Conservation (phyloP, 805 yeast species). For the Nakazawaea anatomiae region DNA sequence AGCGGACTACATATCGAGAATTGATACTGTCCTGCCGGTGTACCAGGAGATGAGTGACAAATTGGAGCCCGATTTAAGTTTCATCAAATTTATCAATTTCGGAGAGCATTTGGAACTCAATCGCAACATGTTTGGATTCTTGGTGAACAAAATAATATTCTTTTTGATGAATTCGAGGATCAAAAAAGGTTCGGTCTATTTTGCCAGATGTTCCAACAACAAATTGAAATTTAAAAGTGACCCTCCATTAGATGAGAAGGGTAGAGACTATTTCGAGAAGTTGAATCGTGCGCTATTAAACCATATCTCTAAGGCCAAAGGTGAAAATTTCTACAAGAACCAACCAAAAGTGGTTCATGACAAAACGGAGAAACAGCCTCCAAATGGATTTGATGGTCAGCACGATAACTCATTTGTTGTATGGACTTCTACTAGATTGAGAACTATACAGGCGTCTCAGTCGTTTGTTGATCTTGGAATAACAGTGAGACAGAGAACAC, state of each 20-base stretch:
- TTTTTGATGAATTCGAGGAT: slow-evolving; percentile 88
- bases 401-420: slow-evolving; percentile 64
- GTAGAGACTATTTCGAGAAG: slow-evolving; percentile 58
- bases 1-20: slow-evolving; percentile 68
- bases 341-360: not conserved
- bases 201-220: slow-evolving; percentile 73
- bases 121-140: slow-evolving; percentile 79
- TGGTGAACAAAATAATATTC: slow-evolving; percentile 85
- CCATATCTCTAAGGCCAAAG: slow-evolving; percentile 26
- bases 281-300: slow-evolving; percentile 52
- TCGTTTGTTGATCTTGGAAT: slow-evolving; percentile 60
- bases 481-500: slow-evolving; percentile 68
- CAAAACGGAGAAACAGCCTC: slow-evolving; percentile 24
- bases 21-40: slow-evolving; percentile 57
- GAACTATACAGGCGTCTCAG: slow-evolving; percentile 77
- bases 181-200: slow-evolving; percentile 84
- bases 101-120: slow-evolving; percentile 80
- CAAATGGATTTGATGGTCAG: slow-evolving; percentile 46
- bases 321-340: slow-evolving; percentile 20
- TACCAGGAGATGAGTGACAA: slow-evolving; percentile 69
- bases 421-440: slow-evolving; percentile 91
- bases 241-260: slow-evolving; percentile 75
- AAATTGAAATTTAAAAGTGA: slow-evolving; percentile 63
- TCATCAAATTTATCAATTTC: slow-evolving; percentile 83
- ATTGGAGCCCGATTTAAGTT: slow-evolving; percentile 41